Base-by-base conservation (phyloP, 73 alveolate genomes). In the Uronychia binucleata region DNA sequence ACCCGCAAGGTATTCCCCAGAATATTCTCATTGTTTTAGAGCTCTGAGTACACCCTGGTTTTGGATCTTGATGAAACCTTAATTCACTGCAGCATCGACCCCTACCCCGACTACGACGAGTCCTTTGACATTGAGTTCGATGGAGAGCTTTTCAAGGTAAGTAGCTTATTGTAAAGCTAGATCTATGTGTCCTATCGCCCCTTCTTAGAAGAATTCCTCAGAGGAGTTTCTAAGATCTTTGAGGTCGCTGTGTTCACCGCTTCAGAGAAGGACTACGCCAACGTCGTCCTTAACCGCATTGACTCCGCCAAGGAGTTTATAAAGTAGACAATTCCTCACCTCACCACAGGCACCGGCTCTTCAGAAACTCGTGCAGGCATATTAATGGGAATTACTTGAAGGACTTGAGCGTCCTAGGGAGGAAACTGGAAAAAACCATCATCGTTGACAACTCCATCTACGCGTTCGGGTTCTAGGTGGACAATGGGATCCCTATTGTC, bases 241-340 rank as follows among this genome's bases (percentile, higher is more conserved):
- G 95, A 90, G 75, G 77, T 90, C 8, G 90, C 77, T n/a, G 84
- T 91, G 1, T 91, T 87, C 76, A 91, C 96, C 26, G 96, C 96
- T 34, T 78, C 93, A 32, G 93, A 86, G 83, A 81, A 81, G 33
- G 86, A 88, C 33, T 91, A 91, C 59, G 96, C 96, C 25, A 83
- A 77, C 34, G 25, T 82, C 59, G 89, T 91, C 27, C 83, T 91
- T 1, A 58, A 87, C 59, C 58, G 83, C 26, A 77, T 91, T 30
- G 96, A 91, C 35, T 94, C 96, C 0, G 76, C 32, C 1, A 81
- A 74, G 1, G 46, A 78, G 33, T 78, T 32, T 33, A 57, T 91
- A 27, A 5, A 31, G 67, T 46, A 46, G 19, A 19, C 19, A n/a
- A n/a, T 46, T 5, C n/a, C 19, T 46, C 67, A 46, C 5, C 67